Conservation (phyloP, 2,329 filamentous ascomycete species). For the Hansfordia pulvinata region DNA sequence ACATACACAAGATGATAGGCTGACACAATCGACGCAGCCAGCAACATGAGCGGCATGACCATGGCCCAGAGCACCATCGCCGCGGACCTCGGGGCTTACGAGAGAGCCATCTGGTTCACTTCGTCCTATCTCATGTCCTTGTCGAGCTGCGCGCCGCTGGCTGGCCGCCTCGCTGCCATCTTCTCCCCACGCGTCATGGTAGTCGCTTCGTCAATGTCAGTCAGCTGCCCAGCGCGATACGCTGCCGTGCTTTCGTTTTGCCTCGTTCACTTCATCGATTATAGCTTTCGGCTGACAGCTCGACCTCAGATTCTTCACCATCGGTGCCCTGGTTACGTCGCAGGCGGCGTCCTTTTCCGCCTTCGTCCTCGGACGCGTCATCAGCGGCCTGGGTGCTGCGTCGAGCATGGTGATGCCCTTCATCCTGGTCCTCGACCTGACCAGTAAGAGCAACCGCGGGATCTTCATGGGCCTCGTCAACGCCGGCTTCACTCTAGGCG, state of each 20-base stretch:
- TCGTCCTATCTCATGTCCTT: constrained; percentile 55
- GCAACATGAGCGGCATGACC: constrained; percentile 70
- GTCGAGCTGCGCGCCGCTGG: constrained; percentile 53
- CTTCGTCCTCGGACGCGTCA: constrained; percentile 56
- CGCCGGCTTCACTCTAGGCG: constrained; percentile 55
- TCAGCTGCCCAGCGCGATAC: too few species aligned
- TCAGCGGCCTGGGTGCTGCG: constrained; percentile 57
- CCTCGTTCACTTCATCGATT: not conserved
- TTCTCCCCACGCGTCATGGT: constrained; percentile 58
- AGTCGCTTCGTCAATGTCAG: constrained; percentile 41
- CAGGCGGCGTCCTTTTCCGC: constrained; percentile 39
- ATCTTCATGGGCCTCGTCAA: constrained; percentile 65
- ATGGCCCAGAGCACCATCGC: constrained; percentile 71
- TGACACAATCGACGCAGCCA: too few species aligned
- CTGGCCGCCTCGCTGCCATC: constrained; percentile 59
- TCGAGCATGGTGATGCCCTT: constrained; percentile 61
- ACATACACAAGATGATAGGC: too few species aligned
- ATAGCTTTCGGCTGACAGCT: not conserved
- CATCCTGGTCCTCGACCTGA: constrained; percentile 65
- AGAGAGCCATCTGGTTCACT: constrained; percentile 67
- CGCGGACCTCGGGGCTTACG: constrained; percentile 59
- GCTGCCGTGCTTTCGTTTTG: not conserved
- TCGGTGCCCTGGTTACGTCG: constrained; percentile 53
- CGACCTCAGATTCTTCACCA: constrained; percentile 40
- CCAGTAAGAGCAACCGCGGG: constrained; percentile 52